These are phyloP conservation scores for Psilocybe mexicana DNA, from an alignment of 1,284 basidiomycete genomes.

Conservation along the genomic window DNA sequence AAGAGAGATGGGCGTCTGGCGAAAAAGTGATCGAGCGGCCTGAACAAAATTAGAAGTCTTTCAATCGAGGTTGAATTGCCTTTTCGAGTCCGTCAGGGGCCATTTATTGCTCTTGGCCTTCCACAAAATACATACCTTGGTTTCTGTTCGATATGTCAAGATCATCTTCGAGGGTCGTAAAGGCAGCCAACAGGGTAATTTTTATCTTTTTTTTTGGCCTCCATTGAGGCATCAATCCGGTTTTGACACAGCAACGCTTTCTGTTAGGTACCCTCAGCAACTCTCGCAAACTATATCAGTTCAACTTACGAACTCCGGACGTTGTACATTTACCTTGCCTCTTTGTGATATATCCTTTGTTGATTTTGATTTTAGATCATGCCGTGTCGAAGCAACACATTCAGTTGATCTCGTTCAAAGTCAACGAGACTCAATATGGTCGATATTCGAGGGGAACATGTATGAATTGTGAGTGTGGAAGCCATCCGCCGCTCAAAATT, in stretches of 20 bases:
- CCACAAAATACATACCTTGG: neutral
- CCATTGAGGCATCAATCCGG: slow-evolving; percentile 6
- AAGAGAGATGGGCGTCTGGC: neutral
- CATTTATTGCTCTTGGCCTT: neutral
- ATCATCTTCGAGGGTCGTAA: slow-evolving; percentile 17
- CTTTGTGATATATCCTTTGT: neutral
- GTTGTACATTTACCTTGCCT: slow-evolving; percentile 26
- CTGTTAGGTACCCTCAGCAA: slow-evolving; percentile 17
- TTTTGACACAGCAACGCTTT: slow-evolving; percentile 3
- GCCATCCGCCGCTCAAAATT: neutral
- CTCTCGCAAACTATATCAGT: slow-evolving; percentile 16
- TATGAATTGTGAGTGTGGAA: slow-evolving; percentile 40
- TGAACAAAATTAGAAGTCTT: slow-evolving; percentile 2
- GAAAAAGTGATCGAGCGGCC: slow-evolving; percentile 9
- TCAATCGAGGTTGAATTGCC: neutral
- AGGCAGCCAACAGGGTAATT: slow-evolving; percentile 23
- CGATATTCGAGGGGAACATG: slow-evolving; percentile 61
- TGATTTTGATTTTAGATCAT: slow-evolving; percentile 10
- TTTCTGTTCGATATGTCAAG: slow-evolving; percentile 8
- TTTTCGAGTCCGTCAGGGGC: neutral
- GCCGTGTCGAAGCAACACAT: slow-evolving; percentile 31
- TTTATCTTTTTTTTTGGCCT: neutral
- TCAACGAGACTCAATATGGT: slow-evolving; percentile 51
- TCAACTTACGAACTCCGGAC: slow-evolving; percentile 16
- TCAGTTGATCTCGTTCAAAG: slow-evolving; percentile 39